These are phyloP conservation scores for Aspergillus aculeatinus DNA, from an alignment of 2,329 filamentous ascomycete species.

Conservation along the genomic window DNA sequence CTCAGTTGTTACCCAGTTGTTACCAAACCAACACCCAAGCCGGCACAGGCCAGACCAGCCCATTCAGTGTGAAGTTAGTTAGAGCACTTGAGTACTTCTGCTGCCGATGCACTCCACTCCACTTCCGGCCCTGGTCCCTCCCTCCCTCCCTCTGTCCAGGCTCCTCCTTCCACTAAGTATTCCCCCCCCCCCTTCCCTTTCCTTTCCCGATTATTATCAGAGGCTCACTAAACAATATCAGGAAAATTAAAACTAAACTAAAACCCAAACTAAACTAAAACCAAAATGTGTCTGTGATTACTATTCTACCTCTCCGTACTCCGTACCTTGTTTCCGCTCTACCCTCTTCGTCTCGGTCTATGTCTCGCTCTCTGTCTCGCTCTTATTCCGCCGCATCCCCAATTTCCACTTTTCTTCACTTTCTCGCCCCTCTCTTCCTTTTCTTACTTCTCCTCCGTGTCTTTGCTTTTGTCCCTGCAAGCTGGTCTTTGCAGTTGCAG, in stretches of 20 bases:
- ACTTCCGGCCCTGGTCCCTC: not conserved
- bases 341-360: conserved; percentile 4
- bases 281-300: not conserved
- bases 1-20: not conserved
- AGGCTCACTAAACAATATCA: not conserved
- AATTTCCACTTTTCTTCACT: not conserved
- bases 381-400: not conserved
- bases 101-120: conserved; percentile 8
- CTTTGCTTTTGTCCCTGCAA: conserved; percentile 18
- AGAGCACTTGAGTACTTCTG: not conserved
- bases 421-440: not conserved
- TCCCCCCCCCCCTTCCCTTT: not conserved
- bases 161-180: too few species aligned
- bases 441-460: conserved; percentile 4
- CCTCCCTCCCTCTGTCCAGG: not conserved
- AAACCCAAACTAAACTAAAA: not conserved
- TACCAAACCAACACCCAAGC: not conserved
- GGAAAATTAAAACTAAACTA: not conserved
- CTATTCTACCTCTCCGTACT: not conserved
- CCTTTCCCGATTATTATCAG: not conserved
- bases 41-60: conserved; percentile 3
- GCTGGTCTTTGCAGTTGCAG: conserved; percentile 25
- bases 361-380: conserved; percentile 6
- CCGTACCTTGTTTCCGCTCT: conserved; percentile 3
- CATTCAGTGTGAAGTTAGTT: not conserved